A percentile compares a stretch with the other conserved stretches of the same genome.
Conservation (phyloP, 2,329 filamentous ascomycete species). For the Parastagonospora nodorum region DNA sequence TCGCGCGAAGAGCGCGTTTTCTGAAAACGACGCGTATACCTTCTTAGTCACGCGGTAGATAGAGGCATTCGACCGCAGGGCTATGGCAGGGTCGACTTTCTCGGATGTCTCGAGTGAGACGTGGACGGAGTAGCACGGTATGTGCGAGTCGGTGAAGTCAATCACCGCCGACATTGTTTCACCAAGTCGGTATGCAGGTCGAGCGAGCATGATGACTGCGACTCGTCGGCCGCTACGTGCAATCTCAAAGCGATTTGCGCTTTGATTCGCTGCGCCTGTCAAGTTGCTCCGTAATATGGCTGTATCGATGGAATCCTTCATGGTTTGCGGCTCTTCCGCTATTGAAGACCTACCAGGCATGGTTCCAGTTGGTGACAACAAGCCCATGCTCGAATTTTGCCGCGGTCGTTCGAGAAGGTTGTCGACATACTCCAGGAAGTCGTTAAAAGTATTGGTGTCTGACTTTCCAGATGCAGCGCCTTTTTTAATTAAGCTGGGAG, state of each 20-base stretch:
- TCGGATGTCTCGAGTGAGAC: conserved; percentile 86
- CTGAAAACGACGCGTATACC: conserved; percentile 76
- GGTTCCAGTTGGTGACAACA: conserved; percentile 75
- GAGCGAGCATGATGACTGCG: conserved; percentile 84
- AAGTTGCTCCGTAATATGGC: conserved; percentile 75
- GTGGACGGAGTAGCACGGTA: conserved; percentile 85
- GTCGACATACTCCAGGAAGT: conserved; percentile 56
- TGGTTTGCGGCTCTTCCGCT: conserved; percentile 64
- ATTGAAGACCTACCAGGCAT: conserved; percentile 55
- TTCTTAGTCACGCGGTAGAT: conserved; percentile 86
- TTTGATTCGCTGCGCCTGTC: conserved; percentile 70
- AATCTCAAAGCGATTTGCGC: conserved; percentile 94
- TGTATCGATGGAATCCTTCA: conserved; percentile 86
- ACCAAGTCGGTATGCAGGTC: conserved; percentile 86
- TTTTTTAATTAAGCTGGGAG: conserved; percentile 26
- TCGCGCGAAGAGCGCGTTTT: conserved; percentile 81
- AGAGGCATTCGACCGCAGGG: conserved; percentile 82
- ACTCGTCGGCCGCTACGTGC: conserved; percentile 90
- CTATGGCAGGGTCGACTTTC: conserved; percentile 77
- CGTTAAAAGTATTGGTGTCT: conserved; percentile 49
- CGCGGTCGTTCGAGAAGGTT: conserved; percentile 45
- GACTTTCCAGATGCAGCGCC: conserved; percentile 28
- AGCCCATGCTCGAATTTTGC: conserved; percentile 51
- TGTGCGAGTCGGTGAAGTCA: conserved; percentile 77
- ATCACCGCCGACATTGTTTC: conserved; percentile 84